Base-by-base conservation (phyloP, 768 basidiomycete species). In the Lyophyllum semitale region DNA sequence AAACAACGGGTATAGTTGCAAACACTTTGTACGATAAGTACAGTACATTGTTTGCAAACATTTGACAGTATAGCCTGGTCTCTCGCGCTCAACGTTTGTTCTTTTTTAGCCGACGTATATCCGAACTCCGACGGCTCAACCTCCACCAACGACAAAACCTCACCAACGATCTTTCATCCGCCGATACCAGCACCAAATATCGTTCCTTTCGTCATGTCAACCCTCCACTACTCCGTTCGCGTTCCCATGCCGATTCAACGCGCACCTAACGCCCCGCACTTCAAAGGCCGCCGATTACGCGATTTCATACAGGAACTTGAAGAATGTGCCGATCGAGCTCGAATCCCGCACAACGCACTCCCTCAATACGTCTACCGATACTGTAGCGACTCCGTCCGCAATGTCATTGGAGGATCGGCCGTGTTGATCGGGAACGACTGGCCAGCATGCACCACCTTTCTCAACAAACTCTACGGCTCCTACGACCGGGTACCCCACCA, bases 261-360 rank as follows among this genome's bases (percentile, higher is more conserved):
- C 9, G 18, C 15, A 15, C 37, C 37, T 8, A 18, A 8, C 15
- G 5, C n/a, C 17, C 37, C 37, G 5, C 18, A 4, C 4, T 59
- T 59, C 30, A 48, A 54, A 12, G 53, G 53, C 2, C 11, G 52
- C n/a, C 51, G 22, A 18, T 27, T 60, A 4, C 6, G 47, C 1
- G 48, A 60, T 6, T 60, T 57, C 32, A 17, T 60, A 0, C 45
- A 57, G 3, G 4, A 20, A 4, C 18, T 61, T 4, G 57, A 61
- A 49, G 15, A 13, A 17, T 22, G 8, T 15, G 53, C 46, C 18
- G 29, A 42, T 18, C 1, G 15, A 12, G 42, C 43, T 15, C 7
- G 12, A 4, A 7, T 59, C 2, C 1, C 40, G 1, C 48, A 46
- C 23, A 29, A 4, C 3, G 1, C 18, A 4, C 42, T 61, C 6